These are phyloP conservation scores for Betula pendula DNA, from an alignment of 306 rosid genomes.

Conservation along the genomic window DNA sequence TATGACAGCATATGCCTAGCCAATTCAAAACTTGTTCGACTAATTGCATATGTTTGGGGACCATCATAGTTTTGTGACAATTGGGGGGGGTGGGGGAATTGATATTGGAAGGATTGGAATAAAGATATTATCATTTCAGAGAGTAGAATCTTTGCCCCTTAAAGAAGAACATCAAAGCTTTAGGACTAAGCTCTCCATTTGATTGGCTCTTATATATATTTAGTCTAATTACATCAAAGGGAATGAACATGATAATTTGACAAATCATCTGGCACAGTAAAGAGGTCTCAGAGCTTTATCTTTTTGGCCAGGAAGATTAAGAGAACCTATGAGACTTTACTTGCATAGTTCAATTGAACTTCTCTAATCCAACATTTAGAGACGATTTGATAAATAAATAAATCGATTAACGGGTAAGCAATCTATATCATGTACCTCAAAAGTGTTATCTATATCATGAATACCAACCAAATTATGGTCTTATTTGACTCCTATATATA, in stretches of 20 bases:
- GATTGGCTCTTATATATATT: slow-evolving; percentile 2
- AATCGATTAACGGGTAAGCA: neutral
- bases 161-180: slow-evolving; percentile 35
- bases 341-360: neutral
- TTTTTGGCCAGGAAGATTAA: neutral
- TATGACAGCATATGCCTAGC: slow-evolving; percentile 6
- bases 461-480: no score
- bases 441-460: neutral
- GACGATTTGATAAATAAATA: neutral
- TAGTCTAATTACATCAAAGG: slow-evolving; percentile 10
- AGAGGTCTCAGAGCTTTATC: slow-evolving; percentile 1
- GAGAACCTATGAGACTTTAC: slow-evolving; percentile 21
- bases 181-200: slow-evolving; percentile 12
- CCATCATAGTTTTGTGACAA: slow-evolving; percentile 18
- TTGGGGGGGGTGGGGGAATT: neutral
- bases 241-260: slow-evolving; percentile 19
- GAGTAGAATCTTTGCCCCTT: slow-evolving; percentile 26
- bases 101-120: neutral
- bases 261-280: slow-evolving; percentile 12
- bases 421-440: neutral
- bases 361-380: neutral
- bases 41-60: slow-evolving; percentile 19
- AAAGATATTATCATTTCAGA: slow-evolving; percentile 6
- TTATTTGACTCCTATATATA: neutral
- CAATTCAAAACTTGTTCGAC: slow-evolving; percentile 15